A percentile compares a stretch with the other conserved stretches of the same genome.
Conservation (phyloP, 2,329 filamentous ascomycete species). For the Pestalotiopsis sp. region DNA sequence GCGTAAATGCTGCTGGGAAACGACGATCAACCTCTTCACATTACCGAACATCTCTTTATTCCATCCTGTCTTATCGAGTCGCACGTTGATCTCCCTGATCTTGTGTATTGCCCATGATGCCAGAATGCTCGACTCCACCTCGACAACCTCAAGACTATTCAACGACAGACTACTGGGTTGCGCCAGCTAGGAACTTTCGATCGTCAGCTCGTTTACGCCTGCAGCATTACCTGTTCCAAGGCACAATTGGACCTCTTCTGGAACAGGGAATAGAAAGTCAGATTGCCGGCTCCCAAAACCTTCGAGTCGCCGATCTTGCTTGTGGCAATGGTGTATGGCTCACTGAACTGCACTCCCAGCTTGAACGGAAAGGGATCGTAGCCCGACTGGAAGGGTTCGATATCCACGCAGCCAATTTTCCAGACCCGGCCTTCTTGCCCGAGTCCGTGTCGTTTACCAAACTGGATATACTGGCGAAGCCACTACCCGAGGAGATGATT, state of each 20-base stretch:
- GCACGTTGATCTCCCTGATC: slow-evolving; percentile 34
- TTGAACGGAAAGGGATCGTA: slow-evolving; percentile 15
- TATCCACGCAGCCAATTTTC: slow-evolving; percentile 24
- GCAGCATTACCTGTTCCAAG: slow-evolving; percentile 16
- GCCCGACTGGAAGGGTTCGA: slow-evolving; percentile 25
- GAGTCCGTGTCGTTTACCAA: slow-evolving; percentile 18
- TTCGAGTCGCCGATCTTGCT: slow-evolving; percentile 25
- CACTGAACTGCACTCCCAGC: slow-evolving; percentile 18
- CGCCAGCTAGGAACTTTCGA: slow-evolving; percentile 19
- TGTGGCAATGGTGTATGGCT: slow-evolving; percentile 29
- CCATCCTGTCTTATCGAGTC: background rate
- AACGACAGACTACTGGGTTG: slow-evolving; percentile 20
- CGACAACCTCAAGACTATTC: slow-evolving; percentile 53
- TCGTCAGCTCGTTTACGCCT: slow-evolving; percentile 3
- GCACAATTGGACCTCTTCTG: slow-evolving; percentile 25
- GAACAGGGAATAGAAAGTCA: slow-evolving; percentile 5
- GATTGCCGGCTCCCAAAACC: slow-evolving; percentile 1
- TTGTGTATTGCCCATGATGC: slow-evolving; percentile 30
- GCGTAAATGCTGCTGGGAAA: background rate
- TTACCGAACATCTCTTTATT: background rate
- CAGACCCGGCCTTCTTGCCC: slow-evolving; percentile 18
- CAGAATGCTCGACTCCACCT: slow-evolving; percentile 19
- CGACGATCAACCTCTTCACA: background rate
- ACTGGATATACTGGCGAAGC: slow-evolving; percentile 20
- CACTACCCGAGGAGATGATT: slow-evolving; percentile 18